Conservation (phyloP, 2,329 filamentous ascomycete species). For the Xylaria sp. region DNA sequence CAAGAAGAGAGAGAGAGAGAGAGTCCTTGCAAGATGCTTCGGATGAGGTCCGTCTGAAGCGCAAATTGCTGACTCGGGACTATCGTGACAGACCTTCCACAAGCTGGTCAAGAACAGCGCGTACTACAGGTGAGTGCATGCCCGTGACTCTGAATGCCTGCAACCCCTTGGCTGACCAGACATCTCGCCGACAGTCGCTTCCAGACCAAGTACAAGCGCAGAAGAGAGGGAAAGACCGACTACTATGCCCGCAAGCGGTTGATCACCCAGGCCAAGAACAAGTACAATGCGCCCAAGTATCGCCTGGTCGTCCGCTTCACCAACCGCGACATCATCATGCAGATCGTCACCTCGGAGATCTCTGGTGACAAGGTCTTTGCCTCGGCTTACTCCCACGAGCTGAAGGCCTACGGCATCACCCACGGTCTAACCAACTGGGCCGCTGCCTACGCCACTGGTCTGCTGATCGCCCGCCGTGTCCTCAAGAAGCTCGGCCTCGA, state of each 20-base stretch:
- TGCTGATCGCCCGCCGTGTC: constrained; percentile 94
- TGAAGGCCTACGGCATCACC: constrained; percentile 95
- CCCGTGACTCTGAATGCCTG: no score
- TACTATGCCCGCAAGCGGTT: constrained; percentile 99
- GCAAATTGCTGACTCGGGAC: constrained; percentile 99
- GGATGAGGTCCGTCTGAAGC: constrained; percentile 85
- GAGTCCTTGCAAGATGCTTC: constrained; percentile 99
- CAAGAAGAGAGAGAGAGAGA: constrained; percentile 41
- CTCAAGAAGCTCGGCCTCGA: constrained; percentile 97
- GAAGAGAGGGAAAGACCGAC: constrained; percentile 97
- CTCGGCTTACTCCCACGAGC: constrained; percentile 95
- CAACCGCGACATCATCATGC: constrained; percentile 99
- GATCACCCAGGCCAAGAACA: constrained; percentile 99
- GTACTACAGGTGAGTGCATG: constrained; percentile 88
- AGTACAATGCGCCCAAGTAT: constrained; percentile 99
- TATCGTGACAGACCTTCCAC: constrained; percentile 78
- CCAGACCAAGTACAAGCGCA: constrained; percentile 99
- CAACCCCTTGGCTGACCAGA: constrained; percentile 41
- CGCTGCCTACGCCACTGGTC: constrained; percentile 94
- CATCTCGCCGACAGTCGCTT: constrained; percentile 74
- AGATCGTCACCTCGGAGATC: constrained; percentile 97
- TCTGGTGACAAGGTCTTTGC: constrained; percentile 96
- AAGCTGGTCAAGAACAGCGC: constrained; percentile 97
- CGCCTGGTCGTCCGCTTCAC: constrained; percentile 98
- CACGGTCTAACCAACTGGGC: constrained; percentile 99